phyloP scores from a whole-genome alignment of 148 eudicot genomes.

The Nepenthes gracilis region DNA sequence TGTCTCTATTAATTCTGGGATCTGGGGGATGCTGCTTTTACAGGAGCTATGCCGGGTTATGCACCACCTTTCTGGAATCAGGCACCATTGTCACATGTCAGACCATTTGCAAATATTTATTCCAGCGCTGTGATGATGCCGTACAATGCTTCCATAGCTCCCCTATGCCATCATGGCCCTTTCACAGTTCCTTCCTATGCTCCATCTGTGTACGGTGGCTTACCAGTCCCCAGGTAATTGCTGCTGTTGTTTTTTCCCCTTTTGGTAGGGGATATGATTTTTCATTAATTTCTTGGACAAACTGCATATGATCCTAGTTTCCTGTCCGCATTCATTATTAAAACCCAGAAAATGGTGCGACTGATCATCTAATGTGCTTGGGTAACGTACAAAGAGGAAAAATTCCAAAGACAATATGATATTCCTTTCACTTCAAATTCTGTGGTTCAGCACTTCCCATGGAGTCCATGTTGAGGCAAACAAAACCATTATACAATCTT shows the following conservation, averaged over 20 bases:
- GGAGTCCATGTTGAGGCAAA: too few relatives aligned
- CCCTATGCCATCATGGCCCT: slow-evolving; percentile 16
- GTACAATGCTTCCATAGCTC: slow-evolving; percentile 34
- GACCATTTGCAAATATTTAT: slow-evolving; percentile 38
- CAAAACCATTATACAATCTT: too few relatives aligned
- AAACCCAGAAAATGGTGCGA: too few relatives aligned
- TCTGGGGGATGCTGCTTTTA: slow-evolving; percentile 29
- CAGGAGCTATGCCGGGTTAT: slow-evolving; percentile 35
- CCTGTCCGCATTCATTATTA: too few relatives aligned
- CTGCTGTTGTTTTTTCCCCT: background rate
- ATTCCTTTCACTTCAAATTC: too few relatives aligned
- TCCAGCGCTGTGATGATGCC: slow-evolving; percentile 46
- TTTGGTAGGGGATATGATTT: background rate
- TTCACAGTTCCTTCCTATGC: slow-evolving; percentile 32
- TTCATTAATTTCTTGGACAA: background rate
- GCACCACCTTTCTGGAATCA: slow-evolving; percentile 47
- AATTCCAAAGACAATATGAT: too few relatives aligned
- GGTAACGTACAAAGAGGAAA: too few relatives aligned
- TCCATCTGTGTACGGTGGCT: slow-evolving; percentile 29
- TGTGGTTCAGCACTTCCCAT: too few relatives aligned
- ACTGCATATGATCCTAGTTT: background rate
- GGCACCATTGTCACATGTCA: slow-evolving; percentile 19
- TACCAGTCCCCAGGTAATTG: slow-evolving; percentile 38
- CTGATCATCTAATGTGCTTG: too few relatives aligned
- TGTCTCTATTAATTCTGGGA: slow-evolving; percentile 6